Percentiles rank a stretch among this genome's conserved stretches.
These are phyloP conservation scores for Jaltomata sinuosa DNA, from an alignment of 257 asterid species.

Conservation along the genomic window DNA sequence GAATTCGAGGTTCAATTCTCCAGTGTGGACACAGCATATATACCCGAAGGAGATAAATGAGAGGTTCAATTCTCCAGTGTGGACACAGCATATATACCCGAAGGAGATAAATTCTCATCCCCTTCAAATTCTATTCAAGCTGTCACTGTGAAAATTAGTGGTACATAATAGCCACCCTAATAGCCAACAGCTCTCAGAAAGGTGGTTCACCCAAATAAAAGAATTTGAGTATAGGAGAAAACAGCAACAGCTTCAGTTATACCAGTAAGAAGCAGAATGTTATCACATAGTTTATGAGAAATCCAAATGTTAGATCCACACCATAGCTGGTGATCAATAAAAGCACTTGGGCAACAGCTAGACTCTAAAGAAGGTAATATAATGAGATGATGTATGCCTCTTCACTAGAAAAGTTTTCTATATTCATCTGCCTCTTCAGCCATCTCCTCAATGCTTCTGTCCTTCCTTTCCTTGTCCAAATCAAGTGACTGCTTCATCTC, in stretches of 20 bases:
- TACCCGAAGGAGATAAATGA: neutral
- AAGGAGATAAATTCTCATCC: neutral
- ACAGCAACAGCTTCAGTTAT: neutral
- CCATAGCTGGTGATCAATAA: neutral
- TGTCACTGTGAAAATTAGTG: neutral
- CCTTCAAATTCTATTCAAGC: neutral
- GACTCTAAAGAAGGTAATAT: neutral
- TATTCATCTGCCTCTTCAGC: conserved; percentile 75
- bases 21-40: neutral
- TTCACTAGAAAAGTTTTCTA: conserved; percentile 55
- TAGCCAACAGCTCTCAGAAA: neutral
- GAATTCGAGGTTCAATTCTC: neutral
- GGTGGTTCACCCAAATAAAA: neutral
- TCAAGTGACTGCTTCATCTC: conserved; percentile 80
- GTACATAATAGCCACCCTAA: neutral
- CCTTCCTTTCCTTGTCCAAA: conserved; percentile 83
- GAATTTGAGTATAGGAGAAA: neutral
- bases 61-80: neutral
- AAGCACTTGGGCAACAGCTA: neutral
- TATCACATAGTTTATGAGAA: neutral
- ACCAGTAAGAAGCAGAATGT: neutral
- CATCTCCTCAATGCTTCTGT: conserved; percentile 83
- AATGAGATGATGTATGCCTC: neutral
- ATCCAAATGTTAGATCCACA: neutral
- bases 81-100: neutral